phyloP scores from a whole-genome alignment of 192 early-diverging fungal genomes.

The Pilobolus umbonatus region DNA sequence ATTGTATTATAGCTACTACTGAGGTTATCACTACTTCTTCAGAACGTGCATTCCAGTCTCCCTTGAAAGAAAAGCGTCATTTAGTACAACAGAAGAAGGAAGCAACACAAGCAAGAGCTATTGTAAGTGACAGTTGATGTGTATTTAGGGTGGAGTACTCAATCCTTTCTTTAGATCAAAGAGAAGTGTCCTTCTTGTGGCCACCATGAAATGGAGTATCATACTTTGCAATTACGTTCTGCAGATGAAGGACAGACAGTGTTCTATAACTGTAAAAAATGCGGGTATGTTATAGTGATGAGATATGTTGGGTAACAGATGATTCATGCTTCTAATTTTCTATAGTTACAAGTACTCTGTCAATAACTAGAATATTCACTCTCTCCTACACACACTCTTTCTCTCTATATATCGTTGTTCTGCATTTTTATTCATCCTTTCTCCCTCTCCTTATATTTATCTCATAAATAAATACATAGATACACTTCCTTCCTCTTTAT shows the following conservation, averaged over 20 bases:
- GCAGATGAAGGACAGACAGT: slow-evolving; percentile 99
- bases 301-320: not conserved
- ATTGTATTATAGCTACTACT: slow-evolving; percentile 68
- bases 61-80: slow-evolving; percentile 63
- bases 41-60: slow-evolving; percentile 75
- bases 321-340: not conserved
- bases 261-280: slow-evolving; percentile 96
- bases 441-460: not conserved
- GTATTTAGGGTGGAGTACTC: not conserved
- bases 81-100: slow-evolving; percentile 48
- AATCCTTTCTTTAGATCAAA: slow-evolving; percentile 64
- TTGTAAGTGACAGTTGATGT: slow-evolving; percentile 28
- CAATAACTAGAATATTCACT: slow-evolving; percentile 16
- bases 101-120: slow-evolving; percentile 38
- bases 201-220: slow-evolving; percentile 88
- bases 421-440: not conserved
- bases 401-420: not conserved
- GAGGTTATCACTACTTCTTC: slow-evolving; percentile 77
- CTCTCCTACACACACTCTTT: not conserved
- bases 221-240: slow-evolving; percentile 94
- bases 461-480: too few species aligned
- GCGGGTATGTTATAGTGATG: slow-evolving; percentile 61
- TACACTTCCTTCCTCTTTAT: too few species aligned
- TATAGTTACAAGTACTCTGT: slow-evolving; percentile 20
- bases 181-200: slow-evolving; percentile 96